phyloP scores from a whole-genome alignment of 257 asterid genomes.

The Penstemon davidsonii region DNA sequence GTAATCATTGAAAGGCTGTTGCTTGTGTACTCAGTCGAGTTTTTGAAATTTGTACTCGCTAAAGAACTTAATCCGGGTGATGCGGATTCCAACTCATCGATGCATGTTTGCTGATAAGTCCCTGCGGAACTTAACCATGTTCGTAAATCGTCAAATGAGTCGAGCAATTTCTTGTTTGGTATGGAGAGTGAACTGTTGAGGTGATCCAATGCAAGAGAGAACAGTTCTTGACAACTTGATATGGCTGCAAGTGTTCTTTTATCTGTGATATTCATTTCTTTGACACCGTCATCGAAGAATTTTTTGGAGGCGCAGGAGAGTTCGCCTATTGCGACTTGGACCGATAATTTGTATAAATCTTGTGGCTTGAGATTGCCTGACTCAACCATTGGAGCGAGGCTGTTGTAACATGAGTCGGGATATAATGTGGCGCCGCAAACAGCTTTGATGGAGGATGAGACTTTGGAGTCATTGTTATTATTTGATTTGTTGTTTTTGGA shows the following conservation, averaged over 20 bases:
- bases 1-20: slow-evolving; percentile 32
- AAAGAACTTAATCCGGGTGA: slow-evolving; percentile 11
- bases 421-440: slow-evolving; percentile 38
- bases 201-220: slow-evolving; percentile 42
- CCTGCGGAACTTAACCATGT: slow-evolving; percentile 37
- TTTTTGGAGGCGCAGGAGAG: slow-evolving; percentile 32
- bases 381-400: slow-evolving; percentile 34
- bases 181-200: slow-evolving; percentile 29
- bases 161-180: not conserved
- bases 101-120: slow-evolving; percentile 35
- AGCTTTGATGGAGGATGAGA: slow-evolving; percentile 34
- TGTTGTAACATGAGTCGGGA: slow-evolving; percentile 45
- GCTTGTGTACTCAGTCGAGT: slow-evolving; percentile 32
- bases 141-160: slow-evolving; percentile 30
- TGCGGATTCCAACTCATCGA: slow-evolving; percentile 25
- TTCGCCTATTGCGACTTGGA: slow-evolving; percentile 45
- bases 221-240: slow-evolving; percentile 40
- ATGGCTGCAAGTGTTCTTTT: slow-evolving; percentile 36
- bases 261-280: slow-evolving; percentile 34
- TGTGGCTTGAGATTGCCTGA: slow-evolving; percentile 37
- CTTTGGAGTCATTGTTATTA: not conserved
- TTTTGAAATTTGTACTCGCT: slow-evolving; percentile 15
- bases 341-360: slow-evolving; percentile 42
- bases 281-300: slow-evolving; percentile 12
- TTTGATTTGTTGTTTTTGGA: slow-evolving; percentile 27